These are phyloP conservation scores for Trebouxia sp. DNA, from an alignment of 139 green algal genomes.

Conservation along the genomic window DNA sequence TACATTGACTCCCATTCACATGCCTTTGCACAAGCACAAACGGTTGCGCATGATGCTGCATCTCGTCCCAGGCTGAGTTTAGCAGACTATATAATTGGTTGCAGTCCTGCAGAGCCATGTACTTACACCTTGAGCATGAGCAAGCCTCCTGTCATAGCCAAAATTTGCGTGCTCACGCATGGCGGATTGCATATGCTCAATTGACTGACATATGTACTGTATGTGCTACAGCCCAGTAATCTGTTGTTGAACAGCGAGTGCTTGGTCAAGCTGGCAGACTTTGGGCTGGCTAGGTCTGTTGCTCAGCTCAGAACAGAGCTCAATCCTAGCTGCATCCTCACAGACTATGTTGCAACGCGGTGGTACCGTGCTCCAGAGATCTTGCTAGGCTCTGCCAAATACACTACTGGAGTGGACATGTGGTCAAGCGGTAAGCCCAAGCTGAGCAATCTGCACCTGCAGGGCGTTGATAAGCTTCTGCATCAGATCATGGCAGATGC, in stretches of 20 bases:
- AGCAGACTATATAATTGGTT: neutral
- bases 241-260: slow-evolving; percentile 98
- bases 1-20: no score
- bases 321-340: slow-evolving; percentile 76
- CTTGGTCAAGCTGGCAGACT: slow-evolving; percentile 97
- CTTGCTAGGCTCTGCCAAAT: slow-evolving; percentile 89
- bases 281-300: slow-evolving; percentile 87
- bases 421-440: slow-evolving; percentile 86
- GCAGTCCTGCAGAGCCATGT: neutral
- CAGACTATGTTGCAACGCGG: slow-evolving; percentile 98
- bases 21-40: no score
- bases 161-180: no score
- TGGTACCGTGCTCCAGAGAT: slow-evolving; percentile 98
- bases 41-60: no score
- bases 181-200: neutral
- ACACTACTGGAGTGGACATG: slow-evolving; percentile 98
- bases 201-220: neutral
- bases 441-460: no score
- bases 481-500: no score
- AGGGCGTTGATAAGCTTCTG: no score
- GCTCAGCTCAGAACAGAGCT: slow-evolving; percentile 61
- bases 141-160: no score
- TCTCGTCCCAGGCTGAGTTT: no score
- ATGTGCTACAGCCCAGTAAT: slow-evolving; percentile 85
- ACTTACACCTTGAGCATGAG: no score